phyloP scores from a whole-genome alignment of 306 rosid genomes.

The Lupinus albus region DNA sequence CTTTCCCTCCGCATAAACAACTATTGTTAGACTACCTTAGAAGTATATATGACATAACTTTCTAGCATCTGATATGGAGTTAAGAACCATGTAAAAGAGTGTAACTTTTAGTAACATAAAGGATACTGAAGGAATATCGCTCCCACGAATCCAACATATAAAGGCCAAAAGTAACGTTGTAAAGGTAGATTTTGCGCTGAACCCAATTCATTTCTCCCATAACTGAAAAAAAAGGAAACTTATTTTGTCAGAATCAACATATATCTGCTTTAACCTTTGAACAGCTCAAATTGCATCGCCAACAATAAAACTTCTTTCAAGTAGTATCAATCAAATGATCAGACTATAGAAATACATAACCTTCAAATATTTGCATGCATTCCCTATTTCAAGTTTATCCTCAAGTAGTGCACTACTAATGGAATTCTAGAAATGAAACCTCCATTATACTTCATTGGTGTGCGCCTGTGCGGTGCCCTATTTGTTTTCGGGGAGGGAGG shows the following conservation, averaged over 20 bases:
- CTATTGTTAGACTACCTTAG: background rate
- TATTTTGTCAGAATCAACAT: conserved; percentile 4
- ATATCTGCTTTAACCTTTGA: conserved; percentile 7
- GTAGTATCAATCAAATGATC: background rate
- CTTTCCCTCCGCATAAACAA: conserved; percentile 15
- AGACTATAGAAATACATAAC: background rate
- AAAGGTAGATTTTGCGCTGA: conserved; percentile 81
- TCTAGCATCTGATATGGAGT: conserved; percentile 11
- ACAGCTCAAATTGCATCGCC: conserved; percentile 18
- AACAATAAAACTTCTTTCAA: background rate
- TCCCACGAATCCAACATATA: conserved; percentile 98
- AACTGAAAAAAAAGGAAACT: conserved; percentile 28
- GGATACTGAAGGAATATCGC: conserved; percentile 88
- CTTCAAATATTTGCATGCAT: background rate
- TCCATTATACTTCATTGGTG: background rate
- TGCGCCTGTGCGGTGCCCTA: too few relatives aligned
- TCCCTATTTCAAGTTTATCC: background rate
- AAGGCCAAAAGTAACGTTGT: conserved; percentile 96
- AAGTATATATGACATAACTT: conserved; percentile 17
- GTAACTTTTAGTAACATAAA: conserved; percentile 5
- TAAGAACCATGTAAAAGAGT: conserved; percentile 11
- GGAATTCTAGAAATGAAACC: background rate
- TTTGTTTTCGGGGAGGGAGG: too few relatives aligned
- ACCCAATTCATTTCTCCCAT: conserved; percentile 77
- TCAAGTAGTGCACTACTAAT: background rate